Evolutionary conservation across 176 grass and related monocot genomes (phyloP).

Genomic region (Bolboschoenus planiculmis): DNA sequence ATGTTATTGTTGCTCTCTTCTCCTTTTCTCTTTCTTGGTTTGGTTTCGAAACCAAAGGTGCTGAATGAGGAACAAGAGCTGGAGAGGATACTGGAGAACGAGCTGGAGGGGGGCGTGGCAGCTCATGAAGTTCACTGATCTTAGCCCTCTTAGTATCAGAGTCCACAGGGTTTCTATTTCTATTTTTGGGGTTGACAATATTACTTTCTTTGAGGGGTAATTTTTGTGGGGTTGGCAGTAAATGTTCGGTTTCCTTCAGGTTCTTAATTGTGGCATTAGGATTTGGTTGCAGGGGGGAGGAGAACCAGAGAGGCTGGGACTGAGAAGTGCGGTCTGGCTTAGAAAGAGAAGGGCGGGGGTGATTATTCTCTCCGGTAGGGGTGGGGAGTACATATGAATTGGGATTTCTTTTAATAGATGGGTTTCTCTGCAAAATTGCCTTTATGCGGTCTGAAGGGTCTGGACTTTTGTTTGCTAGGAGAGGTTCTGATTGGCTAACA

Average conservation of each 20-base stretch:
- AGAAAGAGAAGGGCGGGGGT: slow-evolving; percentile 12
- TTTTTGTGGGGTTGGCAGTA: slow-evolving; percentile 51
- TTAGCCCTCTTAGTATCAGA: slow-evolving; percentile 18
- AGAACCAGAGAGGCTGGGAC: slow-evolving; percentile 35
- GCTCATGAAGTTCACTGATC: slow-evolving; percentile 91
- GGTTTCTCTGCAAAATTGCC: slow-evolving; percentile 31
- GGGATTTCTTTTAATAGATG: slow-evolving; percentile 65
- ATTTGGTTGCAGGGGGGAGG: slow-evolving; percentile 69
- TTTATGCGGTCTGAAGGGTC: slow-evolving; percentile 61
- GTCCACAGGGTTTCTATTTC: not conserved
- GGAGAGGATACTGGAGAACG: slow-evolving; percentile 34
- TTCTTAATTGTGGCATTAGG: slow-evolving; percentile 33
- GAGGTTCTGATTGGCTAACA: slow-evolving; percentile 71
- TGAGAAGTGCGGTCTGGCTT: slow-evolving; percentile 35
- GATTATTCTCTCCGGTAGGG: slow-evolving; percentile 36
- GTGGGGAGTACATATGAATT: slow-evolving; percentile 86
- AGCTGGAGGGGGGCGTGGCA: slow-evolving; percentile 68
- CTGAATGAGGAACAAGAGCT: slow-evolving; percentile 69
- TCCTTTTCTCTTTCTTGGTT: slow-evolving; percentile 46
- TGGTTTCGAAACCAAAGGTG: slow-evolving; percentile 74
- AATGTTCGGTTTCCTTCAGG: slow-evolving; percentile 48
- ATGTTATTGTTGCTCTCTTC: slow-evolving; percentile 29
- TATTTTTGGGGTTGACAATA: slow-evolving; percentile 11
- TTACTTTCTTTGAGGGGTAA: slow-evolving; percentile 75
- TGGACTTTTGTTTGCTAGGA: slow-evolving; percentile 62